Evolutionary conservation across 768 basidiomycete genomes (phyloP), one percentile per base, ranked within the genome.

Genomic region (Serendipita vermifera): DNA sequence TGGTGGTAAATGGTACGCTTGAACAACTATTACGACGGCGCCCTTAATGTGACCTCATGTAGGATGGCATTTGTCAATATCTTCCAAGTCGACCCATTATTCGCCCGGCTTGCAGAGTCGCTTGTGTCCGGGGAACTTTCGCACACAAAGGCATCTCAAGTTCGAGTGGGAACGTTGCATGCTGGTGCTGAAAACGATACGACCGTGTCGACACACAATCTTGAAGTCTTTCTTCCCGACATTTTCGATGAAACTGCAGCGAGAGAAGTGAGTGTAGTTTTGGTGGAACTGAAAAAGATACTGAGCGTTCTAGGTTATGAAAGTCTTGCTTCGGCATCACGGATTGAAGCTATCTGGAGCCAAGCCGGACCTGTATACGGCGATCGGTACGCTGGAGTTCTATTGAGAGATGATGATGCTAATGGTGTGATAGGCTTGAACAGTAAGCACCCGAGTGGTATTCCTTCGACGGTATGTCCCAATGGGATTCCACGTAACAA

Each of bases 361-460:
- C 13, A 87, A 87, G 63, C 78, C 82, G 3, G 71, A 86, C 64
- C 62, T 87, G 41, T 86, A 86, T 62, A 85, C 85, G 2, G 39
- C 59, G 11, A 36, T 36, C 11, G 46, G 11, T 27, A 22, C 22
- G 29, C 46, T 51, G 15, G 24, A 26, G n/a, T n/a, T 39, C 15
- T 40, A 24, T 40, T 31, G 20, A 3, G 14, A 24, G 29, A n/a
- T 15, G 0, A 32, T 2, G 22, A 27, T 31, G 17, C 3, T 27
- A 38, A 3, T 17, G 31, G 7, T 58, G 36, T 17, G 53, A n/a
- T 62, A 80, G 83, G 81, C 1, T 69, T 87, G 56, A 82, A 86
- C 61, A 85, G 83, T 67, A 87, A 87, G 63, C 85, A 87, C 64
- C 66, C 80, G 0, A 85, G 83, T 63, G 82, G 84, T 5, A 74